A percentile compares a stretch with the other conserved stretches of the same genome.
These are phyloP conservation scores for Leccinum barrowsii DNA, from an alignment of 768 basidiomycete genomes.

Conservation along the genomic window DNA sequence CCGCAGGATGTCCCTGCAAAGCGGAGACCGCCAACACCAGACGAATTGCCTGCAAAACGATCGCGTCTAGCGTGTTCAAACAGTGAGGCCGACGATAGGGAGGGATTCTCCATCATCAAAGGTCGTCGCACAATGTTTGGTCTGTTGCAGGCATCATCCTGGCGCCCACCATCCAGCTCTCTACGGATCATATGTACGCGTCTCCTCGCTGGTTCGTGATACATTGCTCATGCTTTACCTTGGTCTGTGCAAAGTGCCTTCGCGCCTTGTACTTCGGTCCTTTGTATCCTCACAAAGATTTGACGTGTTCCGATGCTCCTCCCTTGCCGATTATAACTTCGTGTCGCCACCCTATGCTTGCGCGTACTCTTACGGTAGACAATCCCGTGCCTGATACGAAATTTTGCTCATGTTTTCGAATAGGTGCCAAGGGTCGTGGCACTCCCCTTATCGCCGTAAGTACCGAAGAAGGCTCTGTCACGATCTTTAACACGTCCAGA, in stretches of 20 bases:
- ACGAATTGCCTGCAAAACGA: constrained; percentile 40
- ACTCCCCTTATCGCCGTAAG: constrained; percentile 60
- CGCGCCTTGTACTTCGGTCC: constrained; percentile 55
- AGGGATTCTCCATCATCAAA: constrained; percentile 10
- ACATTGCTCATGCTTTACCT: background rate
- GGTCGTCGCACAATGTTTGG: constrained; percentile 21
- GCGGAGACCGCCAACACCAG: constrained; percentile 24
- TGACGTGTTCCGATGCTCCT: constrained; percentile 65
- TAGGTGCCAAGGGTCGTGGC: constrained; percentile 57
- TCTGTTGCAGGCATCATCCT: constrained; percentile 20
- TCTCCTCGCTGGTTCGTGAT: background rate
- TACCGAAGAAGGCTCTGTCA: constrained; percentile 71
- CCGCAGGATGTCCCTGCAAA: constrained; percentile 28
- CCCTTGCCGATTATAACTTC: constrained; percentile 44
- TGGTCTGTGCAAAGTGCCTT: constrained; percentile 43
- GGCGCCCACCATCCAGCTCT: constrained; percentile 17
- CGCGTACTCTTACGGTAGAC: constrained; percentile 59
- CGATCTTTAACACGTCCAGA: constrained; percentile 58
- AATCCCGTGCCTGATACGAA: background rate
- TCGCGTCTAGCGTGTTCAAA: constrained; percentile 33
- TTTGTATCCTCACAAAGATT: constrained; percentile 75
- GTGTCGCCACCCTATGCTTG: constrained; percentile 71
- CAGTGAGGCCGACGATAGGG: constrained; percentile 27
- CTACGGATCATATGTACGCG: constrained; percentile 23
- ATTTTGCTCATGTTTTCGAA: background rate